phyloP scores from a whole-genome alignment of 2,329 filamentous ascomycete genomes.

The Ciborinia camelliae region DNA sequence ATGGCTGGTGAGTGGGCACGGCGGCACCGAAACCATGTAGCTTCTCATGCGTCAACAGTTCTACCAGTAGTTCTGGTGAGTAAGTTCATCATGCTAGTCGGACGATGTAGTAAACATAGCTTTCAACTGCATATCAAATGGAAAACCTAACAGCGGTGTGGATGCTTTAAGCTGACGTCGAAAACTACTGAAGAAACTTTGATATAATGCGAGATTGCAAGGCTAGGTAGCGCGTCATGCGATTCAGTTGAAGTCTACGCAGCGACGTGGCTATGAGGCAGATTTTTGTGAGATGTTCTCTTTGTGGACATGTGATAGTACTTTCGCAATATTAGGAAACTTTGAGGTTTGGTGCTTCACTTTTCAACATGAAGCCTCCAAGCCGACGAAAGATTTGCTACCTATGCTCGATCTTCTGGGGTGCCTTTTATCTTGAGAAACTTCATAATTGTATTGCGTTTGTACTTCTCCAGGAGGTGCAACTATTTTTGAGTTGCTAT shows the following conservation, averaged over 20 bases:
- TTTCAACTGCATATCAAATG: neutral
- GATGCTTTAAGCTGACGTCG: neutral
- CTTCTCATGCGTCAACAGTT: neutral
- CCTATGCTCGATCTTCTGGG: neutral
- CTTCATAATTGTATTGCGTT: neutral
- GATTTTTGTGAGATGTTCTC: neutral
- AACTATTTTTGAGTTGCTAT: neutral
- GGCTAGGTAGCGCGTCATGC: neutral
- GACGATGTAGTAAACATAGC: neutral
- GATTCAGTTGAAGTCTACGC: neutral
- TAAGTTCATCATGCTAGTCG: neutral
- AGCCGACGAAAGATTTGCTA: neutral
- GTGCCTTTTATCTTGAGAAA: neutral
- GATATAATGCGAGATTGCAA: neutral
- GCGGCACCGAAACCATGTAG: neutral
- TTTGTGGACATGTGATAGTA: neutral
- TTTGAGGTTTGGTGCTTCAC: neutral
- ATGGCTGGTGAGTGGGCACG: neutral
- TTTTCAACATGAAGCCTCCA: neutral
- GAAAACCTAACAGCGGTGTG: neutral
- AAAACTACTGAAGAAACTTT: neutral
- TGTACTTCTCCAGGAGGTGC: neutral
- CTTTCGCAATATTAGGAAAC: too few species aligned
- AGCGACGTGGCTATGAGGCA: neutral
- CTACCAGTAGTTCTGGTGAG: neutral